Base-by-base conservation (phyloP, 768 basidiomycete species). In the Naematelia aurantialba region DNA sequence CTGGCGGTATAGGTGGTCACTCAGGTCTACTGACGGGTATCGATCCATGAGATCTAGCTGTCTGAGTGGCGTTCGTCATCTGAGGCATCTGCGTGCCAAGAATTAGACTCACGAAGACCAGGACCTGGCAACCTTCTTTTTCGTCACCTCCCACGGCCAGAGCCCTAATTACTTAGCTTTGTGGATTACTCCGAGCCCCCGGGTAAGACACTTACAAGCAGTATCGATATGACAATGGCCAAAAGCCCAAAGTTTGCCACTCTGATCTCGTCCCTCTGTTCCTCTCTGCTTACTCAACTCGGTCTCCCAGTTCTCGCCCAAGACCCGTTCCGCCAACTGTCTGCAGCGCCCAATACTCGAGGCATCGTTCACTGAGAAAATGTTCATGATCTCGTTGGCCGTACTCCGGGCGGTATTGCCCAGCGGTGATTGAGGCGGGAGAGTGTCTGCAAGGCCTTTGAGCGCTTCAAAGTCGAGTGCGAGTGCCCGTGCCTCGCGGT, bases 121-220 rank as follows among this genome's bases (percentile, higher is more conserved):
- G 0, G 90, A 91, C 21, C 92, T 84, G 4, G 94, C 94, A 4
- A 89, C 88, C 78, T 98, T 98, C 78, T 97, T 94, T 73, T 94
- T 91, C 0, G 94, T 98, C 24, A 88, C 91, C 14, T 83, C 82
- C 79, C 92, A 97, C 0, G 94, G 93, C 94, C 94, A 97, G 17
- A 39, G 34, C 34, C 34, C 34, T 39, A 8, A 8, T 8, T 17
- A 39, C 8, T 39, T 17, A 39, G 34, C 34, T 17, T 17, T n/a
- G n/a, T n/a, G n/a, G n/a, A n/a, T 39, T 29, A 89, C 76, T 87
- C 88, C 89, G 17, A 39, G 8, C 8, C 17, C 34, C 34, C 34
- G 17, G 34, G 17, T 8, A 8, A 8, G 8, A 39, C 34, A 39
- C 34, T 39, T 39, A 39, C 34, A 39, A n/a, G 89, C 89, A 0